Base-by-base conservation (phyloP, 2,329 filamentous ascomycete species). In the Phoma sp. region DNA sequence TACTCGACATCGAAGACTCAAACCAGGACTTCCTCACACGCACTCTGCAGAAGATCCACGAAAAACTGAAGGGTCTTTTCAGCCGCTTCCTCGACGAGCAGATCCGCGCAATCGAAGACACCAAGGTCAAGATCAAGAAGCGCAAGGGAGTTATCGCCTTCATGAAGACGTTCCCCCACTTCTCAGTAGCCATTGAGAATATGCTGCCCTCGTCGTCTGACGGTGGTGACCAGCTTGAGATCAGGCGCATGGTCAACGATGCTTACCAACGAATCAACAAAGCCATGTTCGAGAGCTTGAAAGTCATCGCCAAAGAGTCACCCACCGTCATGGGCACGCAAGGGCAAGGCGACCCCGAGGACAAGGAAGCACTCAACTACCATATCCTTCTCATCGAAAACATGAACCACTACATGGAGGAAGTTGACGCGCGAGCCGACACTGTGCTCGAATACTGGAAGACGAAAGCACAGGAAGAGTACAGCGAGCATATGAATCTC, bases 61-160 rank as follows among this genome's bases (percentile, higher is more conserved):
- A 86, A 51, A 85, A 85, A 37, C 81, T 98, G 17, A 86, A 89
- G 63, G 84, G 85, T 2, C 85, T 91, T 2, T 97, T 96, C 78
- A 87, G 84, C 58, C 92, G 91, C 60, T 97, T 98, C 67, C 87
- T 98, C 8, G 94, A 98, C 63, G 92, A 96, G 61, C 95, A 99
- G 74, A 90, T 98, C 55, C 90, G 91, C 24, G 93, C 92, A 5
- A 96, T 98, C 61, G 95, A 98, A 77, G 95, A 98, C 58, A 98
- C 93, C 35, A 98, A 98, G 77, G 94, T 99, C 74, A 97, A 97
- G 81, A 92, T 97, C 77, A 97, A 96, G 81, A 98, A 98, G 81
- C 89, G 95, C 64, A 97, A 96, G 78, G 94, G 95, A 10, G 91
- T 99, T 52, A 97, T 98, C 67, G 88, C 88, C 15, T 98, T 98